Evolutionary conservation across 2,329 filamentous ascomycete genomes (phyloP).

Genomic region (Monascus ruber): DNA sequence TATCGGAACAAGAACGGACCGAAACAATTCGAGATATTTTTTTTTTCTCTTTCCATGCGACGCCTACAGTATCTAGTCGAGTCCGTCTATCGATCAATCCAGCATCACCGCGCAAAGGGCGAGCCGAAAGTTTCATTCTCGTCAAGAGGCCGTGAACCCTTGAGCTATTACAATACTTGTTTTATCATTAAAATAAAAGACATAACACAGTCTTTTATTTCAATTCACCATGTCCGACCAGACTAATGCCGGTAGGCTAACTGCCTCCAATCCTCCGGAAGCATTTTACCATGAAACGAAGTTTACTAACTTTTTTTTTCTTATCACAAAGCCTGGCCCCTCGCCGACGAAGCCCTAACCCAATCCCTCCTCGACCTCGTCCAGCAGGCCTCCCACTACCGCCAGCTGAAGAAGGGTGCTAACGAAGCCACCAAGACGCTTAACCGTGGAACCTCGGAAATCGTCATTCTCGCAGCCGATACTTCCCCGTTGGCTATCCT

Average conservation of each 20-base stretch:
- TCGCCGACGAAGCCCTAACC: conserved; percentile 61
- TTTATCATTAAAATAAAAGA: not conserved
- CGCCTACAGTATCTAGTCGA: not conserved
- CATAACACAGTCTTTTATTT: not conserved
- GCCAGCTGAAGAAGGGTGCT: conserved; percentile 80
- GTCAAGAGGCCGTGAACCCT: conserved; percentile 2
- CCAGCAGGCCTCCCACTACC: conserved; percentile 52
- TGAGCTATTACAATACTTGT: not conserved
- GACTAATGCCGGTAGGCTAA: conserved; percentile 1
- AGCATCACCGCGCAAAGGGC: not conserved
- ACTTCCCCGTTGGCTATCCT: conserved; percentile 79
- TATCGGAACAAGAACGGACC: not conserved
- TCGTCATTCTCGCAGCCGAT: conserved; percentile 82
- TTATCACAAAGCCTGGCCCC: conserved; percentile 48
- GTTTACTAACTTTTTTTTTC: not conserved
- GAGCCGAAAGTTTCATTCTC: not conserved
- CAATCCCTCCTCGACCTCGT: conserved; percentile 75
- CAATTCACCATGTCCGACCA: conserved; percentile 1
- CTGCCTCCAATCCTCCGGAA: not conserved
- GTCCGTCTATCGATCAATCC: not conserved
- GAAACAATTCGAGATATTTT: not conserved
- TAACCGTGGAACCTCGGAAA: conserved; percentile 80
- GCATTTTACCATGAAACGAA: not conserved
- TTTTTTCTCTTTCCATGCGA: not conserved
- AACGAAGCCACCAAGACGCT: conserved; percentile 82